A percentile compares a stretch with the other conserved stretches of the same genome.
Conservation (phyloP, 73 alveolate genomes). For the Paramecium bursaria region DNA sequence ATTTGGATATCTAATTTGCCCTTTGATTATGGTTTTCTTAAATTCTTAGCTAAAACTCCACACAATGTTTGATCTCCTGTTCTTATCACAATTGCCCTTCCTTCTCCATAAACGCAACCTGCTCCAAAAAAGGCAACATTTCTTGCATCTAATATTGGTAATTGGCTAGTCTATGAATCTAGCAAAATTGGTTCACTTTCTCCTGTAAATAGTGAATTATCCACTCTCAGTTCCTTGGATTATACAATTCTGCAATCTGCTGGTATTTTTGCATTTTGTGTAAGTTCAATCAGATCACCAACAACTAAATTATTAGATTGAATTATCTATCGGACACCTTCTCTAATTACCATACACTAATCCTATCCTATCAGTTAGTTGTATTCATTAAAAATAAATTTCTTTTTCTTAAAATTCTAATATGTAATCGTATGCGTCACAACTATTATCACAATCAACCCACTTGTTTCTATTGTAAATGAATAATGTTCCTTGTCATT, state of each 20-base stretch:
- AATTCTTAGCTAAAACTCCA: constrained; percentile 68
- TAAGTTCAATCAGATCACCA: constrained; percentile 80
- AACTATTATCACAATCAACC: neutral
- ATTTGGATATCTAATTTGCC: too few relatives aligned
- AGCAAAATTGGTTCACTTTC: constrained; percentile 75
- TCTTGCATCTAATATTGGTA: constrained; percentile 77
- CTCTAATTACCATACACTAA: constrained; percentile 72
- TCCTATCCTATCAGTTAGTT: constrained; percentile 8
- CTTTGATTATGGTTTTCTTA: neutral
- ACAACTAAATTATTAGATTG: constrained; percentile 69
- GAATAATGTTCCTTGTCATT: constrained; percentile 31
- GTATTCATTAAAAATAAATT: constrained; percentile 2
- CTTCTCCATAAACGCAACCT: constrained; percentile 70
- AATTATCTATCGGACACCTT: constrained; percentile 69
- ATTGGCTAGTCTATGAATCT: constrained; percentile 64
- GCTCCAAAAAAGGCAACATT: constrained; percentile 83
- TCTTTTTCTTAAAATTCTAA: constrained; percentile 8
- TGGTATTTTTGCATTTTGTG: constrained; percentile 72
- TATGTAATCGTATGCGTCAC: constrained; percentile 18
- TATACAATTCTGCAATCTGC: constrained; percentile 79
- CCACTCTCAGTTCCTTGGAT: constrained; percentile 76
- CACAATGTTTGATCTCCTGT: constrained; percentile 72
- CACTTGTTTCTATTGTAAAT: neutral
- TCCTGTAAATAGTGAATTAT: constrained; percentile 83
- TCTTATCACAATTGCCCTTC: constrained; percentile 69